Evolutionary conservation across 2,329 filamentous ascomycete genomes (phyloP).

Genomic region (Fonsecaea pedrosoi): DNA sequence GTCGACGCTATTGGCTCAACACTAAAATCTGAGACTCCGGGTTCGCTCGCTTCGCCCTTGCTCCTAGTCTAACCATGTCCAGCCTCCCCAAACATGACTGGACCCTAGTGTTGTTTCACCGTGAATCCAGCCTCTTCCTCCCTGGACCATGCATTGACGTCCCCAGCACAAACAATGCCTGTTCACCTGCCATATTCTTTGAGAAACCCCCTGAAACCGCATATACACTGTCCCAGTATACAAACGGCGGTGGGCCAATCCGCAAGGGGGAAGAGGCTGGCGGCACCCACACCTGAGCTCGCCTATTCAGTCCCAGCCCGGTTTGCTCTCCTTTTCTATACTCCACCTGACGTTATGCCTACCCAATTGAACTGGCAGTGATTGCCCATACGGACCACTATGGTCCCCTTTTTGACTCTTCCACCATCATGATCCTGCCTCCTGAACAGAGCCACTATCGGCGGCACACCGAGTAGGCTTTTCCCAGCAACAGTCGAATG

Average conservation of each 20-base stretch:
- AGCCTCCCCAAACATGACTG: slow-evolving; percentile 25
- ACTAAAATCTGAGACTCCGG: neutral
- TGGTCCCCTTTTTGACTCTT: neutral
- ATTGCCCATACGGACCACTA: slow-evolving; percentile 8
- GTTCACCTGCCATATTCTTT: slow-evolving; percentile 8
- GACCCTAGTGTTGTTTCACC: slow-evolving; percentile 28
- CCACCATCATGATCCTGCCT: slow-evolving; percentile 25
- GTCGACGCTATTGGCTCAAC: neutral
- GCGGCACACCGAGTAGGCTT: slow-evolving; percentile 17
- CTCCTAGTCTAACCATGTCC: slow-evolving; percentile 27
- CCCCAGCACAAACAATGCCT: neutral
- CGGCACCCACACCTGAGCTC: neutral
- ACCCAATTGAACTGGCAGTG: neutral
- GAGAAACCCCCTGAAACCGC: neutral
- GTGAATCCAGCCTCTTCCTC: slow-evolving; percentile 23
- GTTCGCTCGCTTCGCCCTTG: slow-evolving; percentile 20
- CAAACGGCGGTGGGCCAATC: neutral
- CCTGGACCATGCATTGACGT: slow-evolving; percentile 6
- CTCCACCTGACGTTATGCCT: slow-evolving; percentile 14
- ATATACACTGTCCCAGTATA: neutral
- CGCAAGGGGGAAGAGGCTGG: neutral
- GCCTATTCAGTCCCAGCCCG: slow-evolving; percentile 25
- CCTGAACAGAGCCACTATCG: slow-evolving; percentile 23
- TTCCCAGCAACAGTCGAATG: slow-evolving; percentile 23
- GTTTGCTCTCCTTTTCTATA: slow-evolving; percentile 29